Conservation (phyloP, 805 yeast species). For the Cyberlindnera misumaiensis region DNA sequence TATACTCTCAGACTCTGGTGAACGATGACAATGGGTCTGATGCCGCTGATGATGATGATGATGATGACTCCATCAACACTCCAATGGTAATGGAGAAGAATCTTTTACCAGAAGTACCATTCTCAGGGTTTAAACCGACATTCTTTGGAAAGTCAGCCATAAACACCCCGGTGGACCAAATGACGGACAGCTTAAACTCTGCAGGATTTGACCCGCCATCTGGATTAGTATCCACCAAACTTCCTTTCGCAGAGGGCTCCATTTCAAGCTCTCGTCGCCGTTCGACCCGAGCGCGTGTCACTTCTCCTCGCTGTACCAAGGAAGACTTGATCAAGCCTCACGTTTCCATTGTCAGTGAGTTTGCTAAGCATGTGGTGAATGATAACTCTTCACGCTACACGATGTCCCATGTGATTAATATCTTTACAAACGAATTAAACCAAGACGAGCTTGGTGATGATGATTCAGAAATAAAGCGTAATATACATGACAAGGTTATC, state of each 20-base stretch:
- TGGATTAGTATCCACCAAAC: background rate
- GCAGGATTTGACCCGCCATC: slow-evolving; percentile 11
- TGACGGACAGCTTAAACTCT: slow-evolving; percentile 13
- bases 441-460: background rate
- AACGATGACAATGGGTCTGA: slow-evolving; percentile 4
- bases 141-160: slow-evolving; percentile 10
- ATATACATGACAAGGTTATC: slow-evolving; percentile 13
- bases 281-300: background rate
- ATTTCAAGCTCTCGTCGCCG: background rate
- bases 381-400: slow-evolving; percentile 6
- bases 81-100: background rate
- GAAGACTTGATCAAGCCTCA: slow-evolving; percentile 16
- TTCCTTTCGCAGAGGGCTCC: slow-evolving; percentile 1
- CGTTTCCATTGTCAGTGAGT: slow-evolving; percentile 18
- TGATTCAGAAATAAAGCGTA: slow-evolving; percentile 5
- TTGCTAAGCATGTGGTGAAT: slow-evolving; percentile 15
- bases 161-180: slow-evolving; percentile 19
- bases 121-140: slow-evolving; percentile 12
- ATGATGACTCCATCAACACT: background rate
- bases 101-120: slow-evolving; percentile 10
- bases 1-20: slow-evolving; percentile 13
- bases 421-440: slow-evolving; percentile 16
- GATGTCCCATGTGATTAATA: slow-evolving; percentile 14
- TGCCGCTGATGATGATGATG: slow-evolving; percentile 2
- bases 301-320: slow-evolving; percentile 4